A percentile compares a stretch with the other conserved stretches of the same genome.
These are phyloP conservation scores for Penstemon barbatus DNA, from an alignment of 257 asterid species.

Conservation along the genomic window DNA sequence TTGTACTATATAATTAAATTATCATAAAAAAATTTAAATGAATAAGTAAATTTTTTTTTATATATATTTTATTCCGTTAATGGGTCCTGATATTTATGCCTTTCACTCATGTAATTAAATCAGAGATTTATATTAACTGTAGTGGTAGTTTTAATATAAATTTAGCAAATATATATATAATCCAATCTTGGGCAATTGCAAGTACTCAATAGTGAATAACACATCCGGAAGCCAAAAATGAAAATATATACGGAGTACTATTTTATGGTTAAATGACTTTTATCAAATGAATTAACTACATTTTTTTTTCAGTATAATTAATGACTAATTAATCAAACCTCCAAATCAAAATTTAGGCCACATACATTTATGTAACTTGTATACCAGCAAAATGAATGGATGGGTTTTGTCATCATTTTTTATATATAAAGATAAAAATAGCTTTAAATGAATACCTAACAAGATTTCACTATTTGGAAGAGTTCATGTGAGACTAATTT, in stretches of 20 bases:
- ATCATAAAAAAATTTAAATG: conserved; percentile 24
- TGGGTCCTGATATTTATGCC: conserved; percentile 33
- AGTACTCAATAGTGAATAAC: too few relatives aligned
- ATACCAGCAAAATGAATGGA: conserved; percentile 30
- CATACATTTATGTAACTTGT: conserved; percentile 20
- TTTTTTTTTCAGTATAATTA: too few relatives aligned
- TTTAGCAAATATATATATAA: background rate
- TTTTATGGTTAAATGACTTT: too few relatives aligned
- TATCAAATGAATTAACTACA: too few relatives aligned
- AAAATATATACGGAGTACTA: too few relatives aligned
- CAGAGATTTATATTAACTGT: background rate
- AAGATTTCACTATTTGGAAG: conserved; percentile 30
- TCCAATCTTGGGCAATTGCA: too few relatives aligned
- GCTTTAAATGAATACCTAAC: conserved; percentile 45
- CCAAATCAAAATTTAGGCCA: conserved; percentile 10
- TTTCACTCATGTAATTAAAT: too few relatives aligned
- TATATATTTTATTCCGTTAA: conserved; percentile 12
- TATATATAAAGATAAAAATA: conserved; percentile 24
- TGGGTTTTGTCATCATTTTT: conserved; percentile 26
- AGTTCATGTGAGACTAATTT: conserved; percentile 49
- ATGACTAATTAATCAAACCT: background rate
- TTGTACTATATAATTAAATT: conserved; percentile 26
- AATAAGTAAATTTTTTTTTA: conserved; percentile 21
- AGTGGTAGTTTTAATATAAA: background rate
- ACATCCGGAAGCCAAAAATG: background rate